A percentile compares a stretch with the other conserved stretches of the same genome.
Conservation (phyloP, 2,329 filamentous ascomycete species). For the Gnomoniopsis sp. region DNA sequence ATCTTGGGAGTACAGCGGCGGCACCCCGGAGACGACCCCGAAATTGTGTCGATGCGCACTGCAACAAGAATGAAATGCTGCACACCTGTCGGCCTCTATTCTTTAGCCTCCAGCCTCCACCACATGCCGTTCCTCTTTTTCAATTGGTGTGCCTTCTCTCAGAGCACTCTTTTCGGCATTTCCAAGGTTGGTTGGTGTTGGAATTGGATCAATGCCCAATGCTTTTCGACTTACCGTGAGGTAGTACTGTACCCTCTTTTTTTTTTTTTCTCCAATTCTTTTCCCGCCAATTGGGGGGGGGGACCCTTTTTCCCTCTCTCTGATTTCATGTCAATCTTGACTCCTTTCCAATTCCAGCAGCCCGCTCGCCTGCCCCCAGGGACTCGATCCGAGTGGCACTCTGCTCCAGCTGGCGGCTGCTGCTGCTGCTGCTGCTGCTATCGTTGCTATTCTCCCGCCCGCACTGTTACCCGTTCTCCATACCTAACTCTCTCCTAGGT, state of each 20-base stretch:
- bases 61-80: not conserved
- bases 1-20: not conserved
- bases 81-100: too few relatives aligned
- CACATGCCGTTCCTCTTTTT: not conserved
- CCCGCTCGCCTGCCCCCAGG: not conserved
- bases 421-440: too few relatives aligned
- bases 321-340: too few relatives aligned
- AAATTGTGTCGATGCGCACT: not conserved
- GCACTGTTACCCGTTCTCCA: not conserved
- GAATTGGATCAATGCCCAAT: not conserved
- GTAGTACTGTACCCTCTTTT: too few relatives aligned
- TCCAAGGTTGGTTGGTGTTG: not conserved
- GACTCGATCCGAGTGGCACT: too few relatives aligned
- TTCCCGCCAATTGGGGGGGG: too few relatives aligned
- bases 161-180: not conserved
- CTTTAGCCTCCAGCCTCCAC: not conserved
- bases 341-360: not conserved
- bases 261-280: too few relatives aligned
- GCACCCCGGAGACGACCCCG: not conserved
- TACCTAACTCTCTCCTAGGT: not conserved
- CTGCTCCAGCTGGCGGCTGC: too few relatives aligned
- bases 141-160: conserved; percentile 1
- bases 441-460: not conserved
- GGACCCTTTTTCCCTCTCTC: too few relatives aligned
- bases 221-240: too few relatives aligned